Evolutionary conservation across 2,329 filamentous ascomycete species (phyloP).

Genomic region (Trichoderma lentiforme): DNA sequence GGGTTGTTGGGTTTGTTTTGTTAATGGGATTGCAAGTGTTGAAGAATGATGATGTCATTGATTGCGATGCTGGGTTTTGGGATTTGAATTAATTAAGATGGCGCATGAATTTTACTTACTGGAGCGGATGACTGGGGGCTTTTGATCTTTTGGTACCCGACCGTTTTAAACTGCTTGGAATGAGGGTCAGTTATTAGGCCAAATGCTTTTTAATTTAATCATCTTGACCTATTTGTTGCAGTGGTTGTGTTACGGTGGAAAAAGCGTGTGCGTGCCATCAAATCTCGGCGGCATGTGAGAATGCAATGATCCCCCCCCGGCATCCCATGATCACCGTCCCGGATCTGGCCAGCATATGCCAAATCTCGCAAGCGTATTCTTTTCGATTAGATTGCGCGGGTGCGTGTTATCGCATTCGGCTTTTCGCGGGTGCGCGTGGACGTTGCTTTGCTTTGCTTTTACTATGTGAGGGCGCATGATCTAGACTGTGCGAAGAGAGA

Average conservation of each 20-base stretch:
- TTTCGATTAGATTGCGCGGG: neutral
- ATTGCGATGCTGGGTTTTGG: neutral
- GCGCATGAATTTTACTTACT: neutral
- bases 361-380: neutral
- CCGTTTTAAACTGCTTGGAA: neutral
- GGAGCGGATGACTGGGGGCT: neutral
- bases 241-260: neutral
- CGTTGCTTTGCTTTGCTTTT: neutral
- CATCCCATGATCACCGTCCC: neutral
- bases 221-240: neutral
- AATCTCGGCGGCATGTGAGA: neutral
- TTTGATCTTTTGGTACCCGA: neutral
- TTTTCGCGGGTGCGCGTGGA: neutral
- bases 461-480: neutral
- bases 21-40: neutral
- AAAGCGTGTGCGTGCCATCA: neutral
- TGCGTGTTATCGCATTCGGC: neutral
- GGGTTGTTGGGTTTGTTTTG: too few species aligned
- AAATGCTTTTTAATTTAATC: neutral
- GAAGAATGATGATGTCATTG: neutral
- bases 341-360: neutral
- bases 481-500: neutral
- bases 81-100: neutral
- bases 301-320: neutral
- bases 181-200: neutral